phyloP scores from a whole-genome alignment of 768 basidiomycete genomes.

The Ephemerocybe angulata region DNA sequence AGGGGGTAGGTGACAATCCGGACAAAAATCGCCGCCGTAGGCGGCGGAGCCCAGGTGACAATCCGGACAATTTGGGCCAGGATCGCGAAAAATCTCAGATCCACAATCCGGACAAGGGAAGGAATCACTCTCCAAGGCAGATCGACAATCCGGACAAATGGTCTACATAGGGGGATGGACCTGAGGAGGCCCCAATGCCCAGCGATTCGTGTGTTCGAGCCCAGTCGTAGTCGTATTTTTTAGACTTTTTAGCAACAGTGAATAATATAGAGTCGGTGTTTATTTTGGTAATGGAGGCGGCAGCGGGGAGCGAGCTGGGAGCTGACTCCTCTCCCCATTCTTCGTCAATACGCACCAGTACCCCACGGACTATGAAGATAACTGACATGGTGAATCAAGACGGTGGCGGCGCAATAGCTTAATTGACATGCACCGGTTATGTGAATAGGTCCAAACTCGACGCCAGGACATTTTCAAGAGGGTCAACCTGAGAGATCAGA shows the following conservation, averaged over 20 bases:
- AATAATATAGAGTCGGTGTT: background rate
- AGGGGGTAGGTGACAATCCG: background rate
- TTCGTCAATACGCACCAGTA: too few relatives aligned
- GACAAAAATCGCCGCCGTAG: conserved; percentile 1
- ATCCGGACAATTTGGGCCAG: background rate
- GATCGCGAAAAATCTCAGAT: background rate
- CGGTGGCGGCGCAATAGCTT: too few relatives aligned
- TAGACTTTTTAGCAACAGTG: background rate
- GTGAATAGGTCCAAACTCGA: too few relatives aligned
- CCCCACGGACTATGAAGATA: too few relatives aligned
- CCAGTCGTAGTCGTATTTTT: background rate
- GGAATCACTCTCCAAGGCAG: background rate
- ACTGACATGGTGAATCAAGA: too few relatives aligned
- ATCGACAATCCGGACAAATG: background rate
- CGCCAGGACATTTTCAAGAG: too few relatives aligned
- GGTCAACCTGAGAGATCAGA: too few relatives aligned
- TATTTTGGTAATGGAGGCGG: background rate
- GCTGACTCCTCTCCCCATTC: too few relatives aligned
- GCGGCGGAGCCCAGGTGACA: background rate
- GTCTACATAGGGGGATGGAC: background rate
- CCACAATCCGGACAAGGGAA: background rate
- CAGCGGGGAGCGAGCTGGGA: too few relatives aligned
- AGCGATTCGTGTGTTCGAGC: background rate
- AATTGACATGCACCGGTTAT: too few relatives aligned
- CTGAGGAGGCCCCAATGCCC: background rate